Conservation (phyloP, 345 rosid species). For the Schrenkiella parvula region DNA sequence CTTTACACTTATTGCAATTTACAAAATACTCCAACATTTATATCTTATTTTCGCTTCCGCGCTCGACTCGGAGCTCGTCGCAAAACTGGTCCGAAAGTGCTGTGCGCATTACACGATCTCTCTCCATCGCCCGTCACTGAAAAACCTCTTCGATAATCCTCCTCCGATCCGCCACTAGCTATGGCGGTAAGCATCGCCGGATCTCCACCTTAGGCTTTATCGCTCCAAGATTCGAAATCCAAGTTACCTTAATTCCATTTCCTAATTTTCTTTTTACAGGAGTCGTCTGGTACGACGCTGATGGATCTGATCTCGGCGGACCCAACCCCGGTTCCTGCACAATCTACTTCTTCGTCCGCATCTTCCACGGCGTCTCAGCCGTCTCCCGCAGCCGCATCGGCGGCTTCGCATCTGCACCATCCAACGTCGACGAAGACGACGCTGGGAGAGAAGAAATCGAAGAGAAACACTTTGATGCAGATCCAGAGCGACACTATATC, state of each 20-base stretch:
- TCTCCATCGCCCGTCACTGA: constrained; percentile 7
- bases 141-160: constrained; percentile 3
- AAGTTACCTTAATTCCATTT: not conserved
- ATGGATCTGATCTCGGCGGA: constrained; percentile 99
- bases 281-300: constrained; percentile 81
- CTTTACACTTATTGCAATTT: not conserved
- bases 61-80: not conserved
- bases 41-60: not conserved
- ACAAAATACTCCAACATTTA: not conserved
- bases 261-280: constrained; percentile 35
- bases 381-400: constrained; percentile 28
- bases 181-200: constrained; percentile 35
- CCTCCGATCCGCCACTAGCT: constrained; percentile 29
- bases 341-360: constrained; percentile 40
- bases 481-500: constrained; percentile 89
- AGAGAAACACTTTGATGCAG: constrained; percentile 79
- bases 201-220: constrained; percentile 11
- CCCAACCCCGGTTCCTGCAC: constrained; percentile 47
- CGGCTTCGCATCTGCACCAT: constrained; percentile 22
- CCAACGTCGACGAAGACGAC: constrained; percentile 48
- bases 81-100: not conserved
- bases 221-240: constrained; percentile 10
- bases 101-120: constrained; percentile 3
- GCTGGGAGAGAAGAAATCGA: constrained; percentile 79
- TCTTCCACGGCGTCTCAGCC: constrained; percentile 29